Conservation (phyloP, 176 grass and related monocot species). For the Aegilops speltoides region DNA sequence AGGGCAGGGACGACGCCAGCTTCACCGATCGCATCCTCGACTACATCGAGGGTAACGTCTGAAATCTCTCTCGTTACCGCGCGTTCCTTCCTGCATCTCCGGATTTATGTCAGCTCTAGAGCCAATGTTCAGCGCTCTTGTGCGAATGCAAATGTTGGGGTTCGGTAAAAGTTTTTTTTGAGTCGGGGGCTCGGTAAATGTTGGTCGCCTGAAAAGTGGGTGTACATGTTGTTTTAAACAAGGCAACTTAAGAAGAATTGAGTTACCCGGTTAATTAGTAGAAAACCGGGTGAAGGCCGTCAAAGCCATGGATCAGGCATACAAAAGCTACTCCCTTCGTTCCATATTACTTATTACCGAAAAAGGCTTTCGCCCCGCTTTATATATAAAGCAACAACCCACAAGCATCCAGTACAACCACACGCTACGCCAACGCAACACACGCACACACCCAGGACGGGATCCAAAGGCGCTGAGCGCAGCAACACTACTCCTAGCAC, state of each 20-base stretch:
- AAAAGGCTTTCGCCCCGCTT: too few species aligned
- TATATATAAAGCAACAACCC: too few species aligned
- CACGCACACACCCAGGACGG: too few species aligned
- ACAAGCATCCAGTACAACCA: too few species aligned
- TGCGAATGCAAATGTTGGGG: background rate
- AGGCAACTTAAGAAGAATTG: background rate
- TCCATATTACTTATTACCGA: too few species aligned
- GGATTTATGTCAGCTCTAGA: background rate
- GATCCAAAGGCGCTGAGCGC: too few species aligned
- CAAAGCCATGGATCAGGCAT: too few species aligned
- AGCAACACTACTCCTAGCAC: too few species aligned
- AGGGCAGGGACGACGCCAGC: conserved; percentile 69
- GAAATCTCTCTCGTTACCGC: background rate
- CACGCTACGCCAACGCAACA: too few species aligned
- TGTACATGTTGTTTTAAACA: too few species aligned
- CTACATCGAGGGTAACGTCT: conserved; percentile 78
- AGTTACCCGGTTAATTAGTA: background rate
- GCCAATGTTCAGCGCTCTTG: background rate
- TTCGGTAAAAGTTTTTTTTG: too few species aligned
- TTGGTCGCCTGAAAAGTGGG: background rate
- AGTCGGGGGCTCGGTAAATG: background rate
- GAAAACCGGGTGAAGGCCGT: fast-evolving
- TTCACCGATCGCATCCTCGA: conserved; percentile 89
- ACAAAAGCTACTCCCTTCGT: too few species aligned
- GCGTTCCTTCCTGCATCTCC: background rate